Evolutionary conservation across 2,329 filamentous ascomycete genomes (phyloP).

Genomic region (Aspergillus sp.): DNA sequence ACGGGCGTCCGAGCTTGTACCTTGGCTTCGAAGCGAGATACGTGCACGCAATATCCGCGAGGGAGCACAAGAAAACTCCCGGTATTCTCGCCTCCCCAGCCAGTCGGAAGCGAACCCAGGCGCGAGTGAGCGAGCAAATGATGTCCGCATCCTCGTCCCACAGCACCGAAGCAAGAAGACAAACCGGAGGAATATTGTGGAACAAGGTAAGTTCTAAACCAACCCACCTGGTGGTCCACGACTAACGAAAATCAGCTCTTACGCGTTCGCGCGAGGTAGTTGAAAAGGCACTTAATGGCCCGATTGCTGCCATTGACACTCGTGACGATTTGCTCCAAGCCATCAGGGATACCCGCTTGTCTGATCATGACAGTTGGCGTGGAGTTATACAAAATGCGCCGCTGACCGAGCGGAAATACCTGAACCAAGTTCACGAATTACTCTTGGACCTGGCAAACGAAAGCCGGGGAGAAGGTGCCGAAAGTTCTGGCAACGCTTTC

Average conservation of each 20-base stretch:
- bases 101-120: conserved; percentile 38
- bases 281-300: conserved; percentile 70
- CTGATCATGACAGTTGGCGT: conserved; percentile 81
- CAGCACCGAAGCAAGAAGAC: conserved; percentile 87
- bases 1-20: conserved; percentile 68
- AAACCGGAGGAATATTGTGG: conserved; percentile 82
- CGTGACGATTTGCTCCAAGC: conserved; percentile 78
- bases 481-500: conserved; percentile 68
- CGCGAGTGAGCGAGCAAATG: conserved; percentile 56
- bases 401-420: conserved; percentile 75
- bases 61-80: conserved; percentile 44
- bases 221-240: neutral
- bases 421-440: conserved; percentile 78
- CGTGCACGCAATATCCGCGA: conserved; percentile 72
- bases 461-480: conserved; percentile 48
- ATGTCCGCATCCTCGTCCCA: conserved; percentile 81
- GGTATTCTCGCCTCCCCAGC: conserved; percentile 39
- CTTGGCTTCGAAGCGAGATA: conserved; percentile 78
- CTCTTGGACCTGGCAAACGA: conserved; percentile 62
- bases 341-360: conserved; percentile 71
- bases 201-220: conserved; percentile 62
- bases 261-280: conserved; percentile 61
- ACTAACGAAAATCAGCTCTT: conserved; percentile 44
- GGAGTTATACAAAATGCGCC: conserved; percentile 75
- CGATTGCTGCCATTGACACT: conserved; percentile 84